A percentile compares a stretch with the other conserved stretches of the same genome.
phyloP scores from a whole-genome alignment of 208 protist species.

The Crithidia acanthocephali region DNA sequence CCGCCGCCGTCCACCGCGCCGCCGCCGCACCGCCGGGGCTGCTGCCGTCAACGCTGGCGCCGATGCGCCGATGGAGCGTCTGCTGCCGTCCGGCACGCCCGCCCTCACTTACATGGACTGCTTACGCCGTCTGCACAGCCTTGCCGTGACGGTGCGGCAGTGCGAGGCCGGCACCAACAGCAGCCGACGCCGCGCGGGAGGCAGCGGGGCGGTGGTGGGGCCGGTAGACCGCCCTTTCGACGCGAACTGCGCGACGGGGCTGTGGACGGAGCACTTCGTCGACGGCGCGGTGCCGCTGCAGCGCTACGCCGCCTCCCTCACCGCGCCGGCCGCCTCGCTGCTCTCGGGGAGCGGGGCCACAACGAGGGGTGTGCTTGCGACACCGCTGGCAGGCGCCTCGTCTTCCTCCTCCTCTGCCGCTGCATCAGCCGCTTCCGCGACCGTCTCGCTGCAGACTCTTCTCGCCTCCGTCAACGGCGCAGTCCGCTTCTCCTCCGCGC shows the following conservation, averaged over 20 bases:
- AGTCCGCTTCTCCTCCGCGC: conserved; percentile 59
- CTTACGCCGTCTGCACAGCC: conserved; percentile 29
- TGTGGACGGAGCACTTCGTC: conserved; percentile 39
- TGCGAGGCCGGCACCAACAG: conserved; percentile 28
- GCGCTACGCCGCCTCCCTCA: conserved; percentile 28
- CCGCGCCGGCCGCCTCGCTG: conserved; percentile 9
- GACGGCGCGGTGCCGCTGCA: conserved; percentile 28
- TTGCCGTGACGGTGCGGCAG: conserved; percentile 31
- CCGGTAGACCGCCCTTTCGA: conserved; percentile 19
- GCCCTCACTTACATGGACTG: conserved; percentile 73
- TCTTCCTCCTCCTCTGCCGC: background rate
- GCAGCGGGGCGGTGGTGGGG: background rate
- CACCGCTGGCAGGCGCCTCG: background rate
- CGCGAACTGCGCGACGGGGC: conserved; percentile 18
- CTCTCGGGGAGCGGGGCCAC: conserved; percentile 20
- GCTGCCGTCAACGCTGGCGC: conserved; percentile 18
- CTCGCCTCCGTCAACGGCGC: conserved; percentile 25
- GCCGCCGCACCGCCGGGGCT: conserved; percentile 15
- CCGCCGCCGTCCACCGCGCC: conserved; percentile 23
- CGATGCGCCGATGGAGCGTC: conserved; percentile 27
- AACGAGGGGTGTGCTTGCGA: background rate
- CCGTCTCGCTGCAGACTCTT: conserved; percentile 23
- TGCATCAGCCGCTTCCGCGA: background rate
- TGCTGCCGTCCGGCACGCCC: conserved; percentile 68
- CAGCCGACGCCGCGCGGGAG: background rate